Evolutionary conservation across 495 filamentous ascomycete species (phyloP), one percentile per base, ranked within the genome.

Genomic region (Articulospora tetracladia): DNA sequence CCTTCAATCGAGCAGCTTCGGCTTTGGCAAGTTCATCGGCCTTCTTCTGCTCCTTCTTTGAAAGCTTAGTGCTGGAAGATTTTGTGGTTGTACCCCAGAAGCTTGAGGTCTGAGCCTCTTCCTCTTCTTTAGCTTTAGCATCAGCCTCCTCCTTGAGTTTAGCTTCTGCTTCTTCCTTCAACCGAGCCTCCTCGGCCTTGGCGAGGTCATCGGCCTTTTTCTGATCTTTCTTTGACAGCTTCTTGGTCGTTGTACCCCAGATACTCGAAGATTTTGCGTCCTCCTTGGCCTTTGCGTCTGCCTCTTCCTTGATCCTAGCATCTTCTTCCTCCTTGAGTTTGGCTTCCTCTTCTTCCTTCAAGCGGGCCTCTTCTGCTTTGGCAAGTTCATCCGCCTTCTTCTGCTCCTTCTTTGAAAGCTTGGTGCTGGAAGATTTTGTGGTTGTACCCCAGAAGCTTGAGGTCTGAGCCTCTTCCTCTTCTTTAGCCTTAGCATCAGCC

Each of bases 31-130:
- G 24, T 30, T 53, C 28, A n/a, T 44, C 39, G 15, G 39, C 39
- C 39, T 44, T 44, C 39, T 44, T 44, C 15, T 44, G 39, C 39
- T 44, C 8, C 3, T 3, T 15, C 17, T 44, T 44, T 3, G 11
- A 15, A 17, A 44, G 39, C 39, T 44, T 44, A 19, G 39, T 12
- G 30, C 30, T 32, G 4, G 30, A 32, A 13, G 30, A 32, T 51
- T 73, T 73, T 47, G 71, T 76, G 13, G 64, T 66, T 11, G 70
- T 70, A 49, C 76, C 76, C 73, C 73, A 77, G 62, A 75, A 73
- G 57, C 65, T 70, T 66, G 73, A 77, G 23, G 47, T 44, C 8
- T 7, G n/a, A 17, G 56, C 46, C 8, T 58, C 56, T 19, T 51
- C 46, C 22, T 41, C 25, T n/a, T 58, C 56, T 10, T 58, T 58